These are phyloP conservation scores for Talaromyces amestolkiae DNA, from an alignment of 2,329 filamentous ascomycete genomes.

Conservation along the genomic window DNA sequence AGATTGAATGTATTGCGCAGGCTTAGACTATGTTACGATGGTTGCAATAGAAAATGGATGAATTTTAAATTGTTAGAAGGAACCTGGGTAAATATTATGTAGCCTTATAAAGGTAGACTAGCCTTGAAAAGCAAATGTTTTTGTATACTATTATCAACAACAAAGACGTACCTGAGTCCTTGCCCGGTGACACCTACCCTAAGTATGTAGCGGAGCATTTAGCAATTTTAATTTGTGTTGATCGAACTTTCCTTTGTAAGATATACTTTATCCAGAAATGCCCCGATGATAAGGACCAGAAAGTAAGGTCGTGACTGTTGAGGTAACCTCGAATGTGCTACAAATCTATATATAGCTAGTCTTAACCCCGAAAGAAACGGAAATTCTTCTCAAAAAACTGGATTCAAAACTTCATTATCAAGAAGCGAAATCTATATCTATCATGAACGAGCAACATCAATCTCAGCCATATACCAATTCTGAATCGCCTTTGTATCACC, in stretches of 20 bases:
- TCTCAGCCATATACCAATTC: constrained; percentile 49
- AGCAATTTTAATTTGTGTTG: neutral
- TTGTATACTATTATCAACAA: neutral
- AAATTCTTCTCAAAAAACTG: neutral
- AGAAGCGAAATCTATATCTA: neutral
- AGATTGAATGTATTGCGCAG: constrained; percentile 48
- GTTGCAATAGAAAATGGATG: neutral
- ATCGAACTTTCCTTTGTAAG: neutral
- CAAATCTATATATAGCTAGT: neutral
- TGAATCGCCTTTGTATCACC: constrained; percentile 50
- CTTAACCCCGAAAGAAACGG: neutral
- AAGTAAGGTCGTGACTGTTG: neutral
- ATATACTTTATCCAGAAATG: too few species aligned
- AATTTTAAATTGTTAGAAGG: neutral
- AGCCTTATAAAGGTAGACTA: neutral
- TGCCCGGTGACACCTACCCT: neutral
- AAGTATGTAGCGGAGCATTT: too few species aligned
- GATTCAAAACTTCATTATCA: neutral
- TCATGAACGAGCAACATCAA: constrained; percentile 40
- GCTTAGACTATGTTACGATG: constrained; percentile 22
- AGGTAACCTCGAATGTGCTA: neutral
- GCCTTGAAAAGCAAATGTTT: neutral
- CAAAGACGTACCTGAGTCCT: neutral
- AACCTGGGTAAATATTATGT: neutral
- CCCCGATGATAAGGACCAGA: neutral